Percentiles rank a stretch among this genome's conserved stretches.
Conservation (phyloP, 495 filamentous ascomycete species). For the Friedmanniomyces simplex region DNA sequence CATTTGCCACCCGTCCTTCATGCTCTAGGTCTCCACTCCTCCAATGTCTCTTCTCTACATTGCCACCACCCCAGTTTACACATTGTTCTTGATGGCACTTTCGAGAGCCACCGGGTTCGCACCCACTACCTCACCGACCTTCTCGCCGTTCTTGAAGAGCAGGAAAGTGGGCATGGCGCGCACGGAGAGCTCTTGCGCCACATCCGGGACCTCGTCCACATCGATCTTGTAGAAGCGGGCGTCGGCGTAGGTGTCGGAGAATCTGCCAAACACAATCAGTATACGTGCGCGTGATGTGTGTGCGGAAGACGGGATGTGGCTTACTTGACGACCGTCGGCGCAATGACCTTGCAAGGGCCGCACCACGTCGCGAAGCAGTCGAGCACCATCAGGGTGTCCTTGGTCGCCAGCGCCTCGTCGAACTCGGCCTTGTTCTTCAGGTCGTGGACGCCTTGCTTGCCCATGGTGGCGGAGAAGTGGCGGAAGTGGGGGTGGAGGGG, state of each 20-base stretch:
- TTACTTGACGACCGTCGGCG: slow-evolving; percentile 59
- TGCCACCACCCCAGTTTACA: too few species aligned
- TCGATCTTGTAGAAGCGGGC: slow-evolving; percentile 84
- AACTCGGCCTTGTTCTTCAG: slow-evolving; percentile 53
- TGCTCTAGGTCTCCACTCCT: too few species aligned
- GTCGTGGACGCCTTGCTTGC: slow-evolving; percentile 49
- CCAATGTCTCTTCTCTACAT: too few species aligned
- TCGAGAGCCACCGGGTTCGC: slow-evolving; percentile 61
- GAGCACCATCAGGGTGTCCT: slow-evolving; percentile 56
- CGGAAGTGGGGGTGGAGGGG: slow-evolving; percentile 20
- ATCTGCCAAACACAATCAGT: slow-evolving; percentile 29
- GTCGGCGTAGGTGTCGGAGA: slow-evolving; percentile 42
- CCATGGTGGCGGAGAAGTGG: slow-evolving; percentile 40
- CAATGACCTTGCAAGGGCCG: slow-evolving; percentile 86
- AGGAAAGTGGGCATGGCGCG: slow-evolving; percentile 94
- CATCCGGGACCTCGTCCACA: slow-evolving; percentile 69
- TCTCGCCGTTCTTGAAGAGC: slow-evolving; percentile 69
- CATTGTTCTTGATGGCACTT: slow-evolving; percentile 37
- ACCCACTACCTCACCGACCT: slow-evolving; percentile 62
- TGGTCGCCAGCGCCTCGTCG: slow-evolving; percentile 40
- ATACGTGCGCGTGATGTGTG: neutral
- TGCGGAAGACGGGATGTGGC: slow-evolving; percentile 13
- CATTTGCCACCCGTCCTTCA: neutral
- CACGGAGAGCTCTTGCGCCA: slow-evolving; percentile 70
- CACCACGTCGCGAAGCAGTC: slow-evolving; percentile 91